These are phyloP conservation scores for Colletotrichum acutatum DNA, from an alignment of 2,329 filamentous ascomycete genomes.

Conservation along the genomic window DNA sequence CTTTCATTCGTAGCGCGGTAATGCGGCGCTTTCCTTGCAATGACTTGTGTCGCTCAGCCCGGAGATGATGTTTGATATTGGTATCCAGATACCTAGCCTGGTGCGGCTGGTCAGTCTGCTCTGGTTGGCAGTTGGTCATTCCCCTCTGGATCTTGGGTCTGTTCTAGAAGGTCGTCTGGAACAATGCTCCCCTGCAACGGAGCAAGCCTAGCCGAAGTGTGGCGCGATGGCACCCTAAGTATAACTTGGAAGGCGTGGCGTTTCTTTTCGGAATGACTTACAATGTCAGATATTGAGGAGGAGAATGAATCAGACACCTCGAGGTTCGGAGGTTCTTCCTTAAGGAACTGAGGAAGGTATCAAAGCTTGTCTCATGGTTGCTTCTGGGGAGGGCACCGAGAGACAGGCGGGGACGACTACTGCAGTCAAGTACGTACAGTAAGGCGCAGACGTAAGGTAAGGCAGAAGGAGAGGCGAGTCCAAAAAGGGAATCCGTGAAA, in stretches of 20 bases:
- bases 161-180: slow-evolving; percentile 33
- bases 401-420: background rate
- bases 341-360: background rate
- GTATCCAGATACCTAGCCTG: no score
- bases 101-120: background rate
- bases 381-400: background rate
- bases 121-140: slow-evolving; percentile 13
- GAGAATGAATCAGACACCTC: background rate
- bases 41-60: background rate
- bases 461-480: background rate
- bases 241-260: background rate
- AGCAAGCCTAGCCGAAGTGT: slow-evolving; percentile 24
- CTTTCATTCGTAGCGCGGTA: background rate
- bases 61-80: background rate
- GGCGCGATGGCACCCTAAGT: slow-evolving; percentile 2
- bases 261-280: background rate
- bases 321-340: background rate
- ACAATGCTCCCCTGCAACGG: slow-evolving; percentile 7
- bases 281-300: background rate
- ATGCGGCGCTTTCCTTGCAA: background rate
- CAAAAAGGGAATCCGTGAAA: background rate
- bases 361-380: slow-evolving; percentile 10
- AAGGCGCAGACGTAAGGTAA: no score
- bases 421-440: no score
- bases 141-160: background rate